phyloP scores from a whole-genome alignment of 1,284 basidiomycete genomes.

The Puccinia polysora region DNA sequence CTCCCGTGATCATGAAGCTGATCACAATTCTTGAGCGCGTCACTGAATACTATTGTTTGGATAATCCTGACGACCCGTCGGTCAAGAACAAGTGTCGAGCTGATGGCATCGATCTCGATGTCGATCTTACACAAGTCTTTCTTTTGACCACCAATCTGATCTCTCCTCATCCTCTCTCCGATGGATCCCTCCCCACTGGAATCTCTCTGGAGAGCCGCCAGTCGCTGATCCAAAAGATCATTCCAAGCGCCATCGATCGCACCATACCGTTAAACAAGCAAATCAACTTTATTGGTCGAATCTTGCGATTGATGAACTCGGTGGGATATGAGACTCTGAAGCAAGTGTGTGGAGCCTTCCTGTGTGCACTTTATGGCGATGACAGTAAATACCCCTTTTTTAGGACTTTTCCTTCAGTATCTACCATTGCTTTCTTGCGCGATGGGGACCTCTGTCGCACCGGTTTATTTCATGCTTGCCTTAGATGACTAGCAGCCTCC shows the following conservation, averaged over 20 bases:
- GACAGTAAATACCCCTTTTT: slow-evolving; percentile 15
- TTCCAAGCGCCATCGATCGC: slow-evolving; percentile 22
- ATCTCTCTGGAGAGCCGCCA: slow-evolving; percentile 2
- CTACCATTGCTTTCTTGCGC: too few species aligned
- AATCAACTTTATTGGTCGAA: slow-evolving; percentile 22
- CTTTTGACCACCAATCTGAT: slow-evolving; percentile 28
- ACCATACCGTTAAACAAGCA: slow-evolving; percentile 24
- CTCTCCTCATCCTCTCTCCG: not conserved
- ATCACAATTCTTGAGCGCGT: slow-evolving; percentile 11
- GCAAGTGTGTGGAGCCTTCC: slow-evolving; percentile 5
- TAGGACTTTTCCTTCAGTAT: not conserved
- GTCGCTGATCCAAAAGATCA: slow-evolving; percentile 5
- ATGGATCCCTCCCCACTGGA: not conserved
- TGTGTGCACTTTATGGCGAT: slow-evolving; percentile 16
- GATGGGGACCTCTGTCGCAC: too few species aligned
- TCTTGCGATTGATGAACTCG: slow-evolving; percentile 31
- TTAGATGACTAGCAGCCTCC: too few species aligned
- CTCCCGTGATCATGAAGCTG: slow-evolving; percentile 21
- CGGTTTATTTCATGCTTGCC: too few species aligned
- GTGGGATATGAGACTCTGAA: slow-evolving; percentile 24
- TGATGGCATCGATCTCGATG: slow-evolving; percentile 25
- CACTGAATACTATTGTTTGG: slow-evolving; percentile 24
- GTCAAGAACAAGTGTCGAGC: slow-evolving; percentile 9
- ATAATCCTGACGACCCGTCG: slow-evolving; percentile 27
- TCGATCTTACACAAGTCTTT: slow-evolving; percentile 32